phyloP scores from a whole-genome alignment of 768 basidiomycete genomes.

The Trametes elegans region DNA sequence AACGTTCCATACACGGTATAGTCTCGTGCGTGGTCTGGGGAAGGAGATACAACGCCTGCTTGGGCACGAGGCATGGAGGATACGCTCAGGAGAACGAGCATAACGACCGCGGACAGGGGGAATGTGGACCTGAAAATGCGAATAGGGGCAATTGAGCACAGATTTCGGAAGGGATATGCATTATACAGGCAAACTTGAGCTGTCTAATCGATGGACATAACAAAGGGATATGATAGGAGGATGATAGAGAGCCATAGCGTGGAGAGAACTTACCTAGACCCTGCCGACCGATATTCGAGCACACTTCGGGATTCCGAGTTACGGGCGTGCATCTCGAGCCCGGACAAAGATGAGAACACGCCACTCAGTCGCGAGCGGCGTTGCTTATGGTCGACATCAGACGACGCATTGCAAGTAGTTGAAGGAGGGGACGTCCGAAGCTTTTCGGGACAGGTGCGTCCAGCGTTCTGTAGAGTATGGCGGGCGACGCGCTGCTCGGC shows the following conservation, averaged over 20 bases:
- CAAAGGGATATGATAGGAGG: background rate
- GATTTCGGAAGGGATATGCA: no score
- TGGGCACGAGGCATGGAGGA: background rate
- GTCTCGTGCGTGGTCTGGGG: background rate
- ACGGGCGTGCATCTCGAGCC: no score
- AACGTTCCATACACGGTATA: background rate
- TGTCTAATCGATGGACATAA: no score
- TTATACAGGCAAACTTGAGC: no score
- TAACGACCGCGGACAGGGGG: constrained; percentile 2
- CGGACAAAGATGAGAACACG: no score
- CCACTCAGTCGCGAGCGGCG: background rate
- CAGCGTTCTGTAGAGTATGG: constrained; percentile 8
- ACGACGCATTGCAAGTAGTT: background rate
- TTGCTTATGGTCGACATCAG: background rate
- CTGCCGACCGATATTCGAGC: no score
- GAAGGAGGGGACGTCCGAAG: constrained; percentile 14
- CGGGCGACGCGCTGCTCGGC: constrained; percentile 2
- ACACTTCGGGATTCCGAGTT: background rate
- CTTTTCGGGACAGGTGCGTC: constrained; percentile 11
- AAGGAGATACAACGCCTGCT: background rate
- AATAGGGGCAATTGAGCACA: background rate
- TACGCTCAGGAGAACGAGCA: background rate
- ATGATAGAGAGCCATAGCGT: no score
- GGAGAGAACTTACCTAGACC: background rate
- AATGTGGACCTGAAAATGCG: background rate